These are phyloP conservation scores for Akanthomyces uredinophilus DNA, from an alignment of 2,329 filamentous ascomycete species.

Conservation along the genomic window DNA sequence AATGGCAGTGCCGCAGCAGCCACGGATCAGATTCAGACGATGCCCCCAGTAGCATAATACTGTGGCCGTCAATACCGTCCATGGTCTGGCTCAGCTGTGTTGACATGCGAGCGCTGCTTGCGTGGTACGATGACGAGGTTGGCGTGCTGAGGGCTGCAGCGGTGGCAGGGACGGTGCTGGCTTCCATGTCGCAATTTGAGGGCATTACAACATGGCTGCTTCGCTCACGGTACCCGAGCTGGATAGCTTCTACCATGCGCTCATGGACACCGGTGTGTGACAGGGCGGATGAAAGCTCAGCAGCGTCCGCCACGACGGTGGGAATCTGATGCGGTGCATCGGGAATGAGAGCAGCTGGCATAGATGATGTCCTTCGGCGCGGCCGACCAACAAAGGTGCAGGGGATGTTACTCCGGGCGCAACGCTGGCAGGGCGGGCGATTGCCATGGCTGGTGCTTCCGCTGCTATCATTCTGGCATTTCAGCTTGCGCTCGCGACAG, in stretches of 20 bases:
- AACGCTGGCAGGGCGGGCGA: slow-evolving; percentile 11
- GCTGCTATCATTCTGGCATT: slow-evolving; percentile 12
- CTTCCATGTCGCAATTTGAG: neutral
- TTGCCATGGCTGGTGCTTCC: neutral
- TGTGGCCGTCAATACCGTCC: slow-evolving; percentile 26
- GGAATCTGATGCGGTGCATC: neutral
- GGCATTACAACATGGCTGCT: neutral
- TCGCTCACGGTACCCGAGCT: neutral
- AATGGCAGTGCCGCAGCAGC: slow-evolving; percentile 31
- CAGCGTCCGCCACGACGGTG: neutral
- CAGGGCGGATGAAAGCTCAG: neutral
- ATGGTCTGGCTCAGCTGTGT: slow-evolving; percentile 21
- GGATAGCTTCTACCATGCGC: neutral
- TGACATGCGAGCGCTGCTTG: neutral
- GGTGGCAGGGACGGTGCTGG: neutral
- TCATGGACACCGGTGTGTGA: neutral
- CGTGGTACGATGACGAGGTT: neutral
- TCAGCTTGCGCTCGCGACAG: slow-evolving; percentile 16
- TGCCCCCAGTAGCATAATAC: slow-evolving; percentile 27
- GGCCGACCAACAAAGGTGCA: slow-evolving; percentile 17
- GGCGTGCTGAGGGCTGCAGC: slow-evolving; percentile 7
- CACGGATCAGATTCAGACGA: slow-evolving; percentile 32
- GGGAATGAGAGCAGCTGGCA: neutral
- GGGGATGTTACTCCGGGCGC: slow-evolving; percentile 2
- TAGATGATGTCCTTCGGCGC: neutral